phyloP scores from a whole-genome alignment of 371 early-diverging fungal genomes.

The Entomophthora muscae region DNA sequence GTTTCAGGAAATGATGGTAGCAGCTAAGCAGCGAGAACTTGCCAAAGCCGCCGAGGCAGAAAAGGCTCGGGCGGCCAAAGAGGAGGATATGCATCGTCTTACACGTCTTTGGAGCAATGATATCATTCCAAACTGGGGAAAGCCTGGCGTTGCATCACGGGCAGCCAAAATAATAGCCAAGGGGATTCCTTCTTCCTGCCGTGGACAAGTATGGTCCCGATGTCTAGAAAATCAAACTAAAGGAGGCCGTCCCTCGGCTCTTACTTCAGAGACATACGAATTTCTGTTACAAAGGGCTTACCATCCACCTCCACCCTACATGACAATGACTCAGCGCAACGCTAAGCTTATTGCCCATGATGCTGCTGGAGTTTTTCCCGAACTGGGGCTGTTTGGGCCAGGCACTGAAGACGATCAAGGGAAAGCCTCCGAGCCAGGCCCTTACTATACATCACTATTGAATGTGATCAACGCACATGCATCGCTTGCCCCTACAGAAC shows the following conservation, averaged over 20 bases:
- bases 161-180: neutral
- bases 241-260: neutral
- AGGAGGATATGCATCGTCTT: neutral
- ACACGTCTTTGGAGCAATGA: neutral
- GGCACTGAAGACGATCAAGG: neutral
- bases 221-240: neutral
- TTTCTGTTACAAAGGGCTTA: neutral
- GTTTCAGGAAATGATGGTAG: slow-evolving; percentile 1
- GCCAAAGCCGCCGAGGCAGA: neutral
- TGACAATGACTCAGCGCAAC: neutral
- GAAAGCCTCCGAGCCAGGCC: neutral
- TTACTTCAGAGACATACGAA: neutral
- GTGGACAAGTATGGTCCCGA: neutral
- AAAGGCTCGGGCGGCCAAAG: neutral
- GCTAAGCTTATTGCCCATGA: neutral
- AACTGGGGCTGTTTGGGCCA: neutral
- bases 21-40: neutral
- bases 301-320: neutral
- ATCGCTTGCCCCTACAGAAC: neutral
- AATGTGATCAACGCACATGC: neutral
- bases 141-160: neutral
- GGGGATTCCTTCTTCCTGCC: neutral
- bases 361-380: neutral
- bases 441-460: neutral
- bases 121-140: neutral